Conservation (phyloP, 2,329 filamentous ascomycete species). For the Claviceps africana region DNA sequence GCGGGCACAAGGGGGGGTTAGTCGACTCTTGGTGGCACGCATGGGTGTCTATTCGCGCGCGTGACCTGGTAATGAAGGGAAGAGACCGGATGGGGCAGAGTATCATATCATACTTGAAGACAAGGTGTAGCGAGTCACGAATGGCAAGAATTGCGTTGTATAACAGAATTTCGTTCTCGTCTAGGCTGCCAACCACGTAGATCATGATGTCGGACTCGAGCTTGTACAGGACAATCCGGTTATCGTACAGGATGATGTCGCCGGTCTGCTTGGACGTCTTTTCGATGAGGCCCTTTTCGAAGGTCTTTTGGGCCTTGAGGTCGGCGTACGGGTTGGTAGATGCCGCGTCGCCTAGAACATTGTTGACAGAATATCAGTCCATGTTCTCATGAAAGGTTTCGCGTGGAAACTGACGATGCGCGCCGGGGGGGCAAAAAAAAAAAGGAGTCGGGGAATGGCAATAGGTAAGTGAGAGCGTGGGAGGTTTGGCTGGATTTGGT, state of each 20-base stretch:
- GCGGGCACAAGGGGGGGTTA: constrained; percentile 5
- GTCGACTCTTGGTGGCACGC: not conserved
- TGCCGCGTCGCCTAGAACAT: constrained; percentile 23
- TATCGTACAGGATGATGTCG: constrained; percentile 96
- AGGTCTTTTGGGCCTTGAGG: constrained; percentile 85
- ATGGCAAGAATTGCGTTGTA: constrained; percentile 91
- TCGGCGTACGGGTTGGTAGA: constrained; percentile 67
- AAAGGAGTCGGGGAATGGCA: not conserved
- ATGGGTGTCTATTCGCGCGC: not conserved
- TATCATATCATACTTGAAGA: constrained; percentile 73
- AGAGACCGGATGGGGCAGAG: not conserved
- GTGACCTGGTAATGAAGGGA: not conserved
- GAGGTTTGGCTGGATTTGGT: too few relatives aligned
- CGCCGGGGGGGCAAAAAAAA: too few relatives aligned
- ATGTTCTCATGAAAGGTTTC: not conserved
- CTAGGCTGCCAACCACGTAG: constrained; percentile 79
- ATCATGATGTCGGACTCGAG: constrained; percentile 93
- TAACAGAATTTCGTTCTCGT: constrained; percentile 93
- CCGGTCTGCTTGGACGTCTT: constrained; percentile 93
- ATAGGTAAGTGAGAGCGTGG: not conserved
- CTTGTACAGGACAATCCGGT: constrained; percentile 94
- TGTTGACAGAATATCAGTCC: not conserved
- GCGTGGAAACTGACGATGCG: not conserved
- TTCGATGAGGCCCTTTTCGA: constrained; percentile 88
- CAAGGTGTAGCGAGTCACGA: constrained; percentile 74